Evolutionary conservation across 139 green algal species (phyloP).

Genomic region (Coelastrella sp.): DNA sequence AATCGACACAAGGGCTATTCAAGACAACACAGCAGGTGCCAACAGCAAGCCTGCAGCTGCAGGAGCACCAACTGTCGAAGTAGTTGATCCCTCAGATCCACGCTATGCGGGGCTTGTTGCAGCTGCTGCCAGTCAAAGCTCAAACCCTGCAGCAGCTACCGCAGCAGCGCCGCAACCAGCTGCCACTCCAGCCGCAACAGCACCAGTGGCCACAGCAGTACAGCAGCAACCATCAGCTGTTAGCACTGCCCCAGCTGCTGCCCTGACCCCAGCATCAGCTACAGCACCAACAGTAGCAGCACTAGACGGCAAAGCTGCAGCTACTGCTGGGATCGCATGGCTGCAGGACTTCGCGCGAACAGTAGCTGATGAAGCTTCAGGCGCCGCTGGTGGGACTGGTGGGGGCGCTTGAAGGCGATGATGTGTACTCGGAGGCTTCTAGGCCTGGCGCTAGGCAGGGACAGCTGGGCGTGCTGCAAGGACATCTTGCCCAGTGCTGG

Average conservation of each 20-base stretch:
- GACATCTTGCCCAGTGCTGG: too few species aligned
- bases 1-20: background rate
- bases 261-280: background rate
- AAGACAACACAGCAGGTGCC: background rate
- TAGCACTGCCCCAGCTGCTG: background rate
- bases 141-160: background rate
- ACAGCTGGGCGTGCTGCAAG: too few species aligned
- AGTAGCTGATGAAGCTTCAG: background rate
- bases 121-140: background rate
- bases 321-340: background rate
- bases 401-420: background rate
- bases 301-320: background rate
- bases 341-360: background rate
- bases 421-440: too few species aligned
- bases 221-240: too few species aligned
- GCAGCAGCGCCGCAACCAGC: background rate
- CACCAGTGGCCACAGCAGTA: background rate
- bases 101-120: background rate
- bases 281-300: background rate
- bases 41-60: constrained; percentile 2
- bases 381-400: background rate
- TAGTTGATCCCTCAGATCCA: background rate
- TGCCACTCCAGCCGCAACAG: background rate
- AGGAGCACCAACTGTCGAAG: background rate
- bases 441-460: too few species aligned